Conservation (phyloP, 306 rosid genomes). For the Trifolium pratense region DNA sequence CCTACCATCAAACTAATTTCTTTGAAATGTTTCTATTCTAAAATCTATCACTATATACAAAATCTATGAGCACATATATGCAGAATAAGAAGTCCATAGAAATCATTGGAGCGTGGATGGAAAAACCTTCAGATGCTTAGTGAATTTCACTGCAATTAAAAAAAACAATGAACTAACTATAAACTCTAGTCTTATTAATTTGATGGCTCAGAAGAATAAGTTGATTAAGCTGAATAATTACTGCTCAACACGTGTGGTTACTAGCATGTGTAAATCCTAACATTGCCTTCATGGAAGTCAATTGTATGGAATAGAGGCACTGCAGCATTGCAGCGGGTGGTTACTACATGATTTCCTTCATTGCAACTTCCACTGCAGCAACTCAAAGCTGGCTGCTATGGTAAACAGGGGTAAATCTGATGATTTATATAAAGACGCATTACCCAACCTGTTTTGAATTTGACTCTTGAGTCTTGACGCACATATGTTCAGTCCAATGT, state of each 20-base stretch:
- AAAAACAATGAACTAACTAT: neutral
- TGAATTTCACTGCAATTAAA: neutral
- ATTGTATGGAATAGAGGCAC: neutral
- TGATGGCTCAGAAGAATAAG: conserved; percentile 7
- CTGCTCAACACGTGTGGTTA: conserved; percentile 1
- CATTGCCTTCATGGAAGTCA: neutral
- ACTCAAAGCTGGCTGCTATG: neutral
- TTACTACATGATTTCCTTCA: too few species aligned
- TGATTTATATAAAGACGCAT: neutral
- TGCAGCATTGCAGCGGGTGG: neutral
- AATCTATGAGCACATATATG: neutral
- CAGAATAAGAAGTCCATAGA: neutral
- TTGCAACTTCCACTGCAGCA: neutral
- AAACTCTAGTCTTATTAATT: neutral
- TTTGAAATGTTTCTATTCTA: conserved; percentile 12
- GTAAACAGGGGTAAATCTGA: neutral
- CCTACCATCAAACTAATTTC: neutral
- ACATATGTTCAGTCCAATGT: neutral
- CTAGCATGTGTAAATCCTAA: conserved; percentile 16
- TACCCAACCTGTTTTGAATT: neutral
- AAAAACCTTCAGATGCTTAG: neutral
- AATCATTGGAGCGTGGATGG: neutral
- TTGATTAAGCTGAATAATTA: neutral
- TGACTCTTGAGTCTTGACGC: neutral
- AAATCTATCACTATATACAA: neutral